phyloP scores from a whole-genome alignment of 2,329 filamentous ascomycete species.

The Fusarium concolor region DNA sequence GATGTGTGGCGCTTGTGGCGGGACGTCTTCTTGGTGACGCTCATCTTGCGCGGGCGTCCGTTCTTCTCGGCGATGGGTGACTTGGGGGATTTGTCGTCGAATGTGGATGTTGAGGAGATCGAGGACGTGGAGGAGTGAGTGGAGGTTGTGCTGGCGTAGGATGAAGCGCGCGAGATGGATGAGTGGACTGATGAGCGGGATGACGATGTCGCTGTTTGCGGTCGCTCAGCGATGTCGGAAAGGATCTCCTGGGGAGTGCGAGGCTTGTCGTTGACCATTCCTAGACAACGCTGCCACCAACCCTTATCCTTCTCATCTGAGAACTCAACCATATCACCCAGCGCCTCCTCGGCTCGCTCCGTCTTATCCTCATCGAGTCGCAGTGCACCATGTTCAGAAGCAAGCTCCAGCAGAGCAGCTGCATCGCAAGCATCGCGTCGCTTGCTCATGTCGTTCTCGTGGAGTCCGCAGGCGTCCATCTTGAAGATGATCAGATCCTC shows the following conservation, averaged over 20 bases:
- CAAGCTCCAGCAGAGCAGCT: slow-evolving; percentile 43
- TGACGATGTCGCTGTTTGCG: slow-evolving; percentile 24
- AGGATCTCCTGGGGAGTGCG: slow-evolving; percentile 46
- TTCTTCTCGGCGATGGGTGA: slow-evolving; percentile 39
- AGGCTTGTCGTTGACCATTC: slow-evolving; percentile 40
- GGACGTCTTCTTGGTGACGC: slow-evolving; percentile 42
- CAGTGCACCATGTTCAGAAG: slow-evolving; percentile 44
- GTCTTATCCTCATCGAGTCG: slow-evolving; percentile 44
- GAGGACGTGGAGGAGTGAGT: slow-evolving; percentile 41
- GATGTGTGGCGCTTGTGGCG: slow-evolving; percentile 44
- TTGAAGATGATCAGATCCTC: slow-evolving; percentile 47
- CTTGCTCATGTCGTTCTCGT: slow-evolving; percentile 44
- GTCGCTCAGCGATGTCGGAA: slow-evolving; percentile 44
- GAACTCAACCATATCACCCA: slow-evolving; percentile 44
- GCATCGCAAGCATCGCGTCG: slow-evolving; percentile 44
- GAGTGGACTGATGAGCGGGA: slow-evolving; percentile 38
- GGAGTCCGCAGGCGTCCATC: slow-evolving; percentile 46
- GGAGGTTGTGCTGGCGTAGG: slow-evolving; percentile 42
- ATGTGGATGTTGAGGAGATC: slow-evolving; percentile 35
- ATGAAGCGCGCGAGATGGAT: slow-evolving; percentile 45
- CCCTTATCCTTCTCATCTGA: slow-evolving; percentile 44
- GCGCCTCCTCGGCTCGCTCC: slow-evolving; percentile 43
- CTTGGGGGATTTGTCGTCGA: slow-evolving; percentile 40
- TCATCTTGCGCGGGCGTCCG: slow-evolving; percentile 47
- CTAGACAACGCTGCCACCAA: slow-evolving; percentile 48